A percentile compares a stretch with the other conserved stretches of the same genome.
Evolutionary conservation across 1,139 yeast genomes (phyloP).

Genomic region (Kodamaea suecica): DNA sequence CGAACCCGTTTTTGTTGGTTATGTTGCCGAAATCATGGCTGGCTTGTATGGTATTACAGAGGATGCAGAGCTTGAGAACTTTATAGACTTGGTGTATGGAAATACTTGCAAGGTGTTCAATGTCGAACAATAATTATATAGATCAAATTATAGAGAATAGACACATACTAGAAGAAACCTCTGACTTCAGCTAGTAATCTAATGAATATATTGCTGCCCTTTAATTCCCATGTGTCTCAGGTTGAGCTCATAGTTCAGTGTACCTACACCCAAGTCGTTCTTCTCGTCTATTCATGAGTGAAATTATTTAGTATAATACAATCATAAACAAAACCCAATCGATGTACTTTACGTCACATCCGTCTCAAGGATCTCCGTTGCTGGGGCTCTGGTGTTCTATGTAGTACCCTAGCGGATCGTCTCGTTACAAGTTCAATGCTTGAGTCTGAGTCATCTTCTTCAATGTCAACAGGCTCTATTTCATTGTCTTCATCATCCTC

Average conservation of each 20-base stretch:
- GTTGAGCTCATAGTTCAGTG: too few relatives aligned
- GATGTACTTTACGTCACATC: neutral
- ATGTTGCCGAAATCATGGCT: conserved; percentile 77
- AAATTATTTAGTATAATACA: too few relatives aligned
- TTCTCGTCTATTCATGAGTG: too few relatives aligned
- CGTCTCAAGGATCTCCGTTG: neutral
- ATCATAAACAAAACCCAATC: too few relatives aligned
- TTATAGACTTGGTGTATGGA: conserved; percentile 61
- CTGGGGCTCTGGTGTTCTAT: neutral
- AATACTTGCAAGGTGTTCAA: conserved; percentile 62
- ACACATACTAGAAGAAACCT: too few relatives aligned
- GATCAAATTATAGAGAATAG: too few relatives aligned
- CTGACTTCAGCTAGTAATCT: too few relatives aligned
- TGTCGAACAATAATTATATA: conserved; percentile 13
- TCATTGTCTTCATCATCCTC: conserved; percentile 10
- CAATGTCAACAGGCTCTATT: conserved; percentile 10
- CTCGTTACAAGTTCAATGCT: neutral
- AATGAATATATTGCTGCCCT: too few relatives aligned
- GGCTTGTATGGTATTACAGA: conserved; percentile 39
- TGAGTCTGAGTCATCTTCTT: conserved; percentile 1
- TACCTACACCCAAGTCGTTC: too few relatives aligned
- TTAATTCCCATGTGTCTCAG: too few relatives aligned
- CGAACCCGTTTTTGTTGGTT: conserved; percentile 84
- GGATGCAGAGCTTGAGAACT: conserved; percentile 45
- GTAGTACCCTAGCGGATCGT: neutral